Conservation (phyloP, 1,284 basidiomycete species). For the Cutaneotrichosporon cutaneum region DNA sequence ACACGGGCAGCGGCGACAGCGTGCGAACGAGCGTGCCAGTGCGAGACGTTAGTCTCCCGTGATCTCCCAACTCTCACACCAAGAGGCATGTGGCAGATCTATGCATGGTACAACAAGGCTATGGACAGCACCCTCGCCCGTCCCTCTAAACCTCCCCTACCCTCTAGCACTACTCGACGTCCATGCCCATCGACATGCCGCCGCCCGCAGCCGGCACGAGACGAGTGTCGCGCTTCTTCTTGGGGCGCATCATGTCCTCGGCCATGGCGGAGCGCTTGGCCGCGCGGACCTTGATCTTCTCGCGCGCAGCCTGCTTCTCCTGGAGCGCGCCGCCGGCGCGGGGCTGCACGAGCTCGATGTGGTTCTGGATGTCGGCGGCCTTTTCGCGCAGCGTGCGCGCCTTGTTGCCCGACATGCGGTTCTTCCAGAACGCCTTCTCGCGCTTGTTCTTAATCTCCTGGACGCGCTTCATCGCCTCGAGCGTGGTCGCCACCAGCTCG, state of each 20-base stretch:
- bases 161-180: constrained; percentile 27
- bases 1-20: too few relatives aligned
- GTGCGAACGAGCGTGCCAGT: too few relatives aligned
- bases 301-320: constrained; percentile 56
- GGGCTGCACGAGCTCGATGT: constrained; percentile 71
- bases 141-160: too few relatives aligned
- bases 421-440: constrained; percentile 97
- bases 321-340: constrained; percentile 50
- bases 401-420: constrained; percentile 73
- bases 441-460: constrained; percentile 87
- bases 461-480: constrained; percentile 95
- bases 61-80: too few relatives aligned
- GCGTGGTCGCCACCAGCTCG: constrained; percentile 87
- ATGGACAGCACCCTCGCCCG: not conserved
- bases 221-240: constrained; percentile 62
- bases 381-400: constrained; percentile 43
- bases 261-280: constrained; percentile 59
- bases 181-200: constrained; percentile 55
- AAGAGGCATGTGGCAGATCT: not conserved
- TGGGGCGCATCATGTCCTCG: constrained; percentile 44
- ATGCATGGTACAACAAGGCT: constrained; percentile 17
- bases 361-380: constrained; percentile 59
- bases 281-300: constrained; percentile 76
- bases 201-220: constrained; percentile 59
- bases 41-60: too few relatives aligned